Conservation (phyloP, 345 rosid genomes). For the Linum trigynum region DNA sequence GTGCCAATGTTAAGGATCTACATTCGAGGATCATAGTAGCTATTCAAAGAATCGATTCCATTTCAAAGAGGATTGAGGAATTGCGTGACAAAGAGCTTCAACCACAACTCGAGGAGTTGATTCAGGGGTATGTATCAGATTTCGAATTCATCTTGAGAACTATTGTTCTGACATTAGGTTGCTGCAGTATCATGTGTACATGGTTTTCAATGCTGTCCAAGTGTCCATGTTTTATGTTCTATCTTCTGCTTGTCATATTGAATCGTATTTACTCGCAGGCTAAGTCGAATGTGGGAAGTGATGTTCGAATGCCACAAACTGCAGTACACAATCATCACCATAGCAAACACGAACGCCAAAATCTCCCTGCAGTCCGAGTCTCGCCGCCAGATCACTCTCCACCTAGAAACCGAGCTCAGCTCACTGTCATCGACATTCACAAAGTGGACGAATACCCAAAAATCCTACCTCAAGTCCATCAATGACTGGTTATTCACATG, state of each 20-base stretch:
- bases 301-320: slow-evolving; percentile 82
- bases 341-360: slow-evolving; percentile 35
- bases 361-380: slow-evolving; percentile 53
- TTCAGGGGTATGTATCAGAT: slow-evolving; percentile 53
- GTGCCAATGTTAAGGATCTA: slow-evolving; percentile 81
- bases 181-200: too few relatives aligned
- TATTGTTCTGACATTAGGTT: too few relatives aligned
- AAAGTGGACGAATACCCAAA: slow-evolving; percentile 73
- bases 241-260: neutral
- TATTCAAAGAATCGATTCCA: slow-evolving; percentile 76
- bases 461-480: slow-evolving; percentile 52
- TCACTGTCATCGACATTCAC: slow-evolving; percentile 52
- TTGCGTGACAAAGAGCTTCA: slow-evolving; percentile 89
- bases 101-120: slow-evolving; percentile 93
- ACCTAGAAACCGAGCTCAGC: slow-evolving; percentile 59
- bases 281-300: slow-evolving; percentile 92
- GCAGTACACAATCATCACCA: slow-evolving; percentile 51
- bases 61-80: slow-evolving; percentile 84
- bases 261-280: slow-evolving; percentile 30
- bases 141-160: neutral
- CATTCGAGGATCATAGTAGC: slow-evolving; percentile 93
- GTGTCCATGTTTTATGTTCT: too few relatives aligned
- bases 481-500: slow-evolving; percentile 69
- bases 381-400: slow-evolving; percentile 47
- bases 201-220: too few relatives aligned